Percentiles rank a stretch among this genome's conserved stretches.
Conservation (phyloP, 495 filamentous ascomycete species). For the Oleoguttula mirabilis region DNA sequence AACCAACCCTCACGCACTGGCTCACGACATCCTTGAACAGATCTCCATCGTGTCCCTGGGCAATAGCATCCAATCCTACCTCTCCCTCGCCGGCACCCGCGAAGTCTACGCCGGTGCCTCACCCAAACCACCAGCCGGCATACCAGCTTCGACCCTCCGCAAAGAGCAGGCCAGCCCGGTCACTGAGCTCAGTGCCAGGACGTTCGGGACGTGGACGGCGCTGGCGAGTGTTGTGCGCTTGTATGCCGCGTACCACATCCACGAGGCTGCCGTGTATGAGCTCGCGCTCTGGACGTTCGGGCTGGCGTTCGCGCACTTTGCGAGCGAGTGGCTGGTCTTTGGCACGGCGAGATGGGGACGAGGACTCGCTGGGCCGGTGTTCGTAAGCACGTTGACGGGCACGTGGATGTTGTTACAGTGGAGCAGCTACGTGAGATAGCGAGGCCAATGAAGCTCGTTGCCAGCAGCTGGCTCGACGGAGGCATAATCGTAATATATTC, state of each 20-base stretch:
- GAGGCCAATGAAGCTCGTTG: conserved; percentile 36
- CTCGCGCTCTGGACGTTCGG: conserved; percentile 68
- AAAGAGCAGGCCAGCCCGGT: conserved; percentile 33
- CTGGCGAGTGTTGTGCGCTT: conserved; percentile 61
- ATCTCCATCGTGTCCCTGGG: conserved; percentile 62
- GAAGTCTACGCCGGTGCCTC: conserved; percentile 58
- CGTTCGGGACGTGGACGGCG: conserved; percentile 89
- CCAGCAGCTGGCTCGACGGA: no score
- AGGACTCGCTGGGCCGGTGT: conserved; percentile 57
- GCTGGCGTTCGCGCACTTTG: conserved; percentile 70
- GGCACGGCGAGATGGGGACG: conserved; percentile 57
- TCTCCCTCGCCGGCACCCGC: conserved; percentile 57
- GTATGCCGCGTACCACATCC: conserved; percentile 78
- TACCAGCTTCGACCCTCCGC: conserved; percentile 32
- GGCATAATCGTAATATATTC: no score
- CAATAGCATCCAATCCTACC: conserved; percentile 74
- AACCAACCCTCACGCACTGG: neutral
- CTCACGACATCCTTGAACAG: no score
- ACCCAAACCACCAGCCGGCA: conserved; percentile 35
- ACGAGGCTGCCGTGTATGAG: conserved; percentile 57
- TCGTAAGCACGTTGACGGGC: conserved; percentile 56
- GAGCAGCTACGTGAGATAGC: conserved; percentile 47
- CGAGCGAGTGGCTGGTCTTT: conserved; percentile 65
- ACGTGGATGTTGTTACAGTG: conserved; percentile 75
- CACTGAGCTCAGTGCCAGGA: conserved; percentile 62